Evolutionary conservation across 441 rosid species (phyloP).

Genomic region (Eutrema salsugineum): DNA sequence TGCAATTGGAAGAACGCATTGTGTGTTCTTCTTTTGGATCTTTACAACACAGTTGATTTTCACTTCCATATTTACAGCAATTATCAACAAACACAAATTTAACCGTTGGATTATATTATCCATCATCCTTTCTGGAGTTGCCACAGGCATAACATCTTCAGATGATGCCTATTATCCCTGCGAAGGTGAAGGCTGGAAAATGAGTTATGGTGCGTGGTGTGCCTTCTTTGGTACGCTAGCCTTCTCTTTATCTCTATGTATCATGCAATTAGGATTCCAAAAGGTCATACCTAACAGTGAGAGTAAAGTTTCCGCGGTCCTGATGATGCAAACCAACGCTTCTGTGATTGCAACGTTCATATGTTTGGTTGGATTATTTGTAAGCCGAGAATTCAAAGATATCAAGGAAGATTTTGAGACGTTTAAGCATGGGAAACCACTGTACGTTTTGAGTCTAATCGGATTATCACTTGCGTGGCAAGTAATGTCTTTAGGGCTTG

Average conservation of each 20-base stretch:
- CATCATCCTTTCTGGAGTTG: slow-evolving; percentile 22
- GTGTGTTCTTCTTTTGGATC: slow-evolving; percentile 25
- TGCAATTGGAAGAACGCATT: slow-evolving; percentile 29
- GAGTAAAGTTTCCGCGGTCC: slow-evolving; percentile 14
- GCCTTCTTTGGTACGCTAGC: slow-evolving; percentile 29
- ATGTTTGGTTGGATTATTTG: slow-evolving; percentile 28
- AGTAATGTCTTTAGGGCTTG: slow-evolving; percentile 30
- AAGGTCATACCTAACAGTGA: not conserved
- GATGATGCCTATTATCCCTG: slow-evolving; percentile 25
- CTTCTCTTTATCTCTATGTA: slow-evolving; percentile 27
- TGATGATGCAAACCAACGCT: slow-evolving; percentile 16
- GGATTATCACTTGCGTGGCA: slow-evolving; percentile 33
- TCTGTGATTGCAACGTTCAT: slow-evolving; percentile 28
- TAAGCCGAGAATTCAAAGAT: slow-evolving; percentile 20
- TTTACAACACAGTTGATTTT: slow-evolving; percentile 25
- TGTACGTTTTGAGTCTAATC: slow-evolving; percentile 14
- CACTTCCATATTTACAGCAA: slow-evolving; percentile 19
- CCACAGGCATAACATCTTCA: slow-evolving; percentile 23
- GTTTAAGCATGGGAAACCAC: slow-evolving; percentile 19
- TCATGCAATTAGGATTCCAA: slow-evolving; percentile 29
- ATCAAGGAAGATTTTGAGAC: slow-evolving; percentile 21
- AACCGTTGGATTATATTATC: slow-evolving; percentile 35
- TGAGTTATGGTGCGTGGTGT: slow-evolving; percentile 26
- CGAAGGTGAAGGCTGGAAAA: slow-evolving; percentile 4
- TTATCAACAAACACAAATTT: slow-evolving; percentile 32